Base-by-base conservation (phyloP, 2,329 filamentous ascomycete species). In the Albophoma yamanashiensis region DNA sequence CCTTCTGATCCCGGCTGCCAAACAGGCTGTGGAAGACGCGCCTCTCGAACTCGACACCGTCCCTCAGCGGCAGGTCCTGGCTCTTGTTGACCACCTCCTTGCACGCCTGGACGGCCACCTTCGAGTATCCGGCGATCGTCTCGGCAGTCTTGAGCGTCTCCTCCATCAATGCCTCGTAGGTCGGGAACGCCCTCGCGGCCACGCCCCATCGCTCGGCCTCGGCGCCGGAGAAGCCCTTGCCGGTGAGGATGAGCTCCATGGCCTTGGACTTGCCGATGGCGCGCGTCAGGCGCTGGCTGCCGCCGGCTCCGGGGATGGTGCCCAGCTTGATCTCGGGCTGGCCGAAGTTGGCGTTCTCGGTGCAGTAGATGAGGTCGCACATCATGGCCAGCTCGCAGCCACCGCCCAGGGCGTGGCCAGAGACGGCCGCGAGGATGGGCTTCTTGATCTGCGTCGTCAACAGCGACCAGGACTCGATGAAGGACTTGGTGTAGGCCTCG, bases 21-120 rank as follows among this genome's bases (percentile, higher is more conserved):
- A 99, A 99, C 69, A 97, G 71, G 34, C 87, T 83, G 76, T 99
- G 94, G 80, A 99, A 99, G 40, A 97, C 82, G 58, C 92, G 84
- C 71, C 94, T 83, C 82, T 99, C 94, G 76, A 86, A 97, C 77
- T 99, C 94, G 1, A 99, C 89, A 17, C 94, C 94, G 70, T 97
- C 94, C 67, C 89, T 80, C 62, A 99, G 78, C 4, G 88, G 81
- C 66, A 96, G 76, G 68, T 99, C 94, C 80, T 97, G 92, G 74
- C 92, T 96, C 86, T 97, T 97, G 74, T 97, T 96, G 60, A 99
- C 93, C n/a, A 94, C 93, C 80, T 99, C 94, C 82, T 99, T 99
- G 60, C 85, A 88, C 14, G 89, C 94, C 77, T 91, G 86, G 61
- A 96, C 85, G 1, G 93, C 89, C n/a, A 99, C 88, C 70, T 82